Evolutionary conservation across 1,284 basidiomycete species (phyloP).

Genomic region (Fereydounia khargensis): DNA sequence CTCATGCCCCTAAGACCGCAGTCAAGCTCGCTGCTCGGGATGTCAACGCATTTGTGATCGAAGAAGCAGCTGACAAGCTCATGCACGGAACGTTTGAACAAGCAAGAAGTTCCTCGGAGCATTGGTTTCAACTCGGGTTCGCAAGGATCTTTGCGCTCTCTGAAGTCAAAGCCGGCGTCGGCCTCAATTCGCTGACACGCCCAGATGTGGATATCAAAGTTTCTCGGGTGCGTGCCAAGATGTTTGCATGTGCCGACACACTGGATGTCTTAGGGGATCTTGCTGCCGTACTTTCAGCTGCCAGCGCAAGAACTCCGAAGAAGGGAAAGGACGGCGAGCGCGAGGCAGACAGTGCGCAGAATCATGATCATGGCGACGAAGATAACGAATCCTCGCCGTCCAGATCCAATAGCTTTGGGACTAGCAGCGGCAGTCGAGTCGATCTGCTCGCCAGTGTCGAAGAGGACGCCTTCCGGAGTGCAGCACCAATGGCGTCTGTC

Average conservation of each 20-base stretch:
- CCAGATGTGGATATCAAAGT: slow-evolving; percentile 46
- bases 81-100: no score
- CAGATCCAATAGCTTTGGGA: no score
- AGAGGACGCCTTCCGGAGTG: slow-evolving; percentile 72
- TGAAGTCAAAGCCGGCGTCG: slow-evolving; percentile 31
- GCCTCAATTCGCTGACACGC: slow-evolving; percentile 32
- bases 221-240: slow-evolving; percentile 18
- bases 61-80: slow-evolving; percentile 2
- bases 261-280: slow-evolving; percentile 14
- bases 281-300: slow-evolving; percentile 1
- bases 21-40: slow-evolving; percentile 22
- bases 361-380: no score
- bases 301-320: neutral
- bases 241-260: slow-evolving; percentile 40
- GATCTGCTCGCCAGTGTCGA: slow-evolving; percentile 72
- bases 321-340: neutral
- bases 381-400: no score
- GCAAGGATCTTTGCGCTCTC: slow-evolving; percentile 56
- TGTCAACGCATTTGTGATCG: slow-evolving; percentile 18
- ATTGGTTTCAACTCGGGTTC: slow-evolving; percentile 22
- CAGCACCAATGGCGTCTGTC: slow-evolving; percentile 67
- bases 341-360: neutral
- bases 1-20: slow-evolving; percentile 33
- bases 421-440: no score
- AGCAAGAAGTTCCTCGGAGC: slow-evolving; percentile 6